Evolutionary conservation across 176 grass and related monocot species (phyloP).

Genomic region (Bromus sterilis): DNA sequence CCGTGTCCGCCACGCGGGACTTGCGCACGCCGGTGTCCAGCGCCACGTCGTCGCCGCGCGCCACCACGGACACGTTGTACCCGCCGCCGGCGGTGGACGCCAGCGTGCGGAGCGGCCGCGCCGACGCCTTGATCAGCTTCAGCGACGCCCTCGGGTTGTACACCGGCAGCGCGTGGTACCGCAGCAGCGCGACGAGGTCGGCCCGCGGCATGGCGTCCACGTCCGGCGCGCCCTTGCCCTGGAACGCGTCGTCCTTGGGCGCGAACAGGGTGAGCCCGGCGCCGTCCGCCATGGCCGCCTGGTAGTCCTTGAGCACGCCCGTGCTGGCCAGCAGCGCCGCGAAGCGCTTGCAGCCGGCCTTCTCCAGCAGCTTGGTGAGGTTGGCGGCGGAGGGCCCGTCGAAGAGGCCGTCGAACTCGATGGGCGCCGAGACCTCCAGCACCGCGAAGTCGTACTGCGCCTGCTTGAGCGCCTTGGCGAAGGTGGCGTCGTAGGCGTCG

Average conservation of each 20-base stretch:
- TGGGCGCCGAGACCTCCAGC: slow-evolving; percentile 50
- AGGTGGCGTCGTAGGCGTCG: slow-evolving; percentile 49
- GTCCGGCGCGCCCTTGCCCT: slow-evolving; percentile 44
- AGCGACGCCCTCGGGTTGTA: slow-evolving; percentile 81
- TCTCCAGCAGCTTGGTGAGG: slow-evolving; percentile 66
- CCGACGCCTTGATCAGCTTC: slow-evolving; percentile 47
- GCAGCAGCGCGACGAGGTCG: slow-evolving; percentile 54
- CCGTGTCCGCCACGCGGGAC: slow-evolving; percentile 65
- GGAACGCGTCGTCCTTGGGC: slow-evolving; percentile 81
- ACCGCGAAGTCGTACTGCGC: slow-evolving; percentile 65
- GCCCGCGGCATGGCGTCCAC: slow-evolving; percentile 46
- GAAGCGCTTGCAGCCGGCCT: slow-evolving; percentile 85
- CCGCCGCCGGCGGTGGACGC: slow-evolving; percentile 34
- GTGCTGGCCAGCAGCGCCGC: slow-evolving; percentile 43
- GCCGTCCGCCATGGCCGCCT: slow-evolving; percentile 56
- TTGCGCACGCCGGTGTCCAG: slow-evolving; percentile 59
- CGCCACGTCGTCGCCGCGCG: slow-evolving; percentile 63
- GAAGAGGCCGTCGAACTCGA: slow-evolving; percentile 74
- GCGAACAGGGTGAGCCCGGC: slow-evolving; percentile 79
- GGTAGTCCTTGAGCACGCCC: slow-evolving; percentile 70
- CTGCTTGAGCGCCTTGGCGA: slow-evolving; percentile 62
- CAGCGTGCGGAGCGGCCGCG: slow-evolving; percentile 46
- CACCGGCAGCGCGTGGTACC: slow-evolving; percentile 69
- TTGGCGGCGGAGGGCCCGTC: slow-evolving; percentile 37
- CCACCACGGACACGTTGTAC: slow-evolving; percentile 44